Conservation (phyloP, 1,284 basidiomycete genomes). For the Tausonia pullulans region DNA sequence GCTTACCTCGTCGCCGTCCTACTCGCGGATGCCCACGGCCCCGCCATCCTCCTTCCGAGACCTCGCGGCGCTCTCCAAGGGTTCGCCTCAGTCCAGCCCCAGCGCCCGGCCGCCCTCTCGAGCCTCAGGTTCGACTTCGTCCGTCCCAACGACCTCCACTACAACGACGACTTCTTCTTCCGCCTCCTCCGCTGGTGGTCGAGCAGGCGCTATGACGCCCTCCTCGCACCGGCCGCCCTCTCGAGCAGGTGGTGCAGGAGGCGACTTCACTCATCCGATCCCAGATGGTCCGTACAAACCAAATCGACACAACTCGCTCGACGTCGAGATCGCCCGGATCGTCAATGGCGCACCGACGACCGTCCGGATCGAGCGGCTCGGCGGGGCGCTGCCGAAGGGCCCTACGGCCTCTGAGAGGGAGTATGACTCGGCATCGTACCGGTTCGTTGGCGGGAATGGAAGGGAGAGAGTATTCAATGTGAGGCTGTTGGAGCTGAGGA, state of each 20-base stretch:
- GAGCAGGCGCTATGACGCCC: neutral
- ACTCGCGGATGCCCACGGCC: too few relatives aligned
- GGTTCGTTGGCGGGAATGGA: neutral
- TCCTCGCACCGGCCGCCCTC: neutral
- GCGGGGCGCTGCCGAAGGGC: neutral
- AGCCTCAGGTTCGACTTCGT: too few relatives aligned
- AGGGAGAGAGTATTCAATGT: neutral
- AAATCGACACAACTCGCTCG: conserved; percentile 6
- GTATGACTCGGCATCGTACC: neutral
- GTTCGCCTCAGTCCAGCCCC: neutral
- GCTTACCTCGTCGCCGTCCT: too few relatives aligned
- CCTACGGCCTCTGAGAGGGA: neutral
- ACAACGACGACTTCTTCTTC: conserved; percentile 2
- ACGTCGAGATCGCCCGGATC: conserved; percentile 7
- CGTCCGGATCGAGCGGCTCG: conserved; percentile 1
- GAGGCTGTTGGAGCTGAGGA: conserved; percentile 1
- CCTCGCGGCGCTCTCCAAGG: neutral
- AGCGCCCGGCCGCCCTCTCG: neutral
- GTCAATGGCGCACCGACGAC: neutral
- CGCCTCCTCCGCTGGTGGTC: conserved; percentile 7
- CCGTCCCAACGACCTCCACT: neutral
- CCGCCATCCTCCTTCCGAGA: neutral
- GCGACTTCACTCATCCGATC: neutral
- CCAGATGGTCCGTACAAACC: neutral
- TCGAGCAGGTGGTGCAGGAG: neutral